Evolutionary conservation across 108 stramenopile species (phyloP).

Genomic region (Cyclotella cryptica): DNA sequence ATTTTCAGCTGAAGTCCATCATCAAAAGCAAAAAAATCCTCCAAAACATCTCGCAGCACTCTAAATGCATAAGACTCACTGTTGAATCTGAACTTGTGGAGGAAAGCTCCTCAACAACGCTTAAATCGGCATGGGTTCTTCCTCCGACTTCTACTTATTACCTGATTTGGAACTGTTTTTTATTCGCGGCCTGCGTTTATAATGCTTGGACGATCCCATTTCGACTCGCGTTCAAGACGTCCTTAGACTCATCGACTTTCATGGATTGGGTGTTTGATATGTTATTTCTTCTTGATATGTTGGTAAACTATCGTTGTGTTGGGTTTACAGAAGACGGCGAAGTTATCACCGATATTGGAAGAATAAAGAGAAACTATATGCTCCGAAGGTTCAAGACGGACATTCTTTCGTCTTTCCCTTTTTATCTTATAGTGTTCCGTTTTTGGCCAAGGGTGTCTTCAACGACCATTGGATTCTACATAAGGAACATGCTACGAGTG

Average conservation of each 20-base stretch:
- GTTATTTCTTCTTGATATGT: slow-evolving; percentile 45
- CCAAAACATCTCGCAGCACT: slow-evolving; percentile 30
- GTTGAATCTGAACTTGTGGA: not conserved
- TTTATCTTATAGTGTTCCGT: slow-evolving; percentile 33
- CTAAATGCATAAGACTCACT: slow-evolving; percentile 34
- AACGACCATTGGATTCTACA: slow-evolving; percentile 5
- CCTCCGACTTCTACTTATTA: slow-evolving; percentile 39
- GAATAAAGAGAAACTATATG: slow-evolving; percentile 44
- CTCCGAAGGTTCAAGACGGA: slow-evolving; percentile 36
- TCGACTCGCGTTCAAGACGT: slow-evolving; percentile 42
- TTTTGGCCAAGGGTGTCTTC: slow-evolving; percentile 9
- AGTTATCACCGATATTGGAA: slow-evolving; percentile 35
- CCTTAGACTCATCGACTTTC: not conserved
- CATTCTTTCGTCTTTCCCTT: slow-evolving; percentile 41
- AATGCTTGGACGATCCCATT: slow-evolving; percentile 54
- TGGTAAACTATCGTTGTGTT: slow-evolving; percentile 41
- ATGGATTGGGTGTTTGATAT: slow-evolving; percentile 57
- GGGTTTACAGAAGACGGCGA: slow-evolving; percentile 55
- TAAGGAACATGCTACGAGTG: slow-evolving; percentile 37
- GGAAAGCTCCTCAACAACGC: not conserved
- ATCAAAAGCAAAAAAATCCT: slow-evolving; percentile 28
- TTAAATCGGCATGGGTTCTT: slow-evolving; percentile 14
- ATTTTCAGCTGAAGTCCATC: slow-evolving; percentile 16
- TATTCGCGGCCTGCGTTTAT: slow-evolving; percentile 47
- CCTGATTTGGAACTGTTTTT: slow-evolving; percentile 44